phyloP scores from a whole-genome alignment of 2,329 filamentous ascomycete genomes.

The Phialophora chinensis region DNA sequence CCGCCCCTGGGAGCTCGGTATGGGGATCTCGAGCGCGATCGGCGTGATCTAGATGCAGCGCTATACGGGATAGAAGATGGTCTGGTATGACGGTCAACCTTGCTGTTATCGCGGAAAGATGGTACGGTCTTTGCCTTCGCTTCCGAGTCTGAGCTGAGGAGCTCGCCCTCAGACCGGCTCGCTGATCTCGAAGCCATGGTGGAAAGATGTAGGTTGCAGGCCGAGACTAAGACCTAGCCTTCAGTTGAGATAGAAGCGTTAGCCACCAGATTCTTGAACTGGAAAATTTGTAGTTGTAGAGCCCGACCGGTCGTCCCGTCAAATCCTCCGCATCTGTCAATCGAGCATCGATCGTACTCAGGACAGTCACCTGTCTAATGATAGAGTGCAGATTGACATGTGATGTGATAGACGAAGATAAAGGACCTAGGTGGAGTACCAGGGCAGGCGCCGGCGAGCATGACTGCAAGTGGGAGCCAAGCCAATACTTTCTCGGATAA shows the following conservation, averaged over 20 bases:
- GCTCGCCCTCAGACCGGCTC: slow-evolving; percentile 87
- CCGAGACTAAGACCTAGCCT: slow-evolving; percentile 39
- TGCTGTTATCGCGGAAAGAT: slow-evolving; percentile 74
- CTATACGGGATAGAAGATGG: slow-evolving; percentile 53
- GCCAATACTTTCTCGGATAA: not conserved
- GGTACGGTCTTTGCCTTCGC: slow-evolving; percentile 85
- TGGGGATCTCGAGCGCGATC: slow-evolving; percentile 51
- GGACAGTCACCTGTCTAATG: not conserved
- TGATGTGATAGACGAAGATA: not conserved
- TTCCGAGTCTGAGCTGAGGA: slow-evolving; percentile 74
- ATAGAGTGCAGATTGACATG: not conserved
- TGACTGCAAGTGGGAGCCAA: not conserved
- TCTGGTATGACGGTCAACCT: slow-evolving; percentile 94
- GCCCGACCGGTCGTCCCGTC: slow-evolving; percentile 41
- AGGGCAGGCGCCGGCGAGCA: not conserved
- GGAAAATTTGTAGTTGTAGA: slow-evolving; percentile 39
- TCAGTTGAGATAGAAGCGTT: slow-evolving; percentile 36
- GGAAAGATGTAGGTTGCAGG: slow-evolving; percentile 38
- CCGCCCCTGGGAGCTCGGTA: slow-evolving; percentile 49
- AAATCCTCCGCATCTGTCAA: slow-evolving; percentile 27
- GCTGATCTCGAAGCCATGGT: slow-evolving; percentile 58
- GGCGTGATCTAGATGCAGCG: slow-evolving; percentile 45
- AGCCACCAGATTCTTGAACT: slow-evolving; percentile 37
- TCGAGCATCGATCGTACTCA: not conserved
- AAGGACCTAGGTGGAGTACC: not conserved